Evolutionary conservation across 106 monocot genomes (phyloP), one percentile per base, ranked within the genome.

Genomic region (Dendrobium chrysotoxum): DNA sequence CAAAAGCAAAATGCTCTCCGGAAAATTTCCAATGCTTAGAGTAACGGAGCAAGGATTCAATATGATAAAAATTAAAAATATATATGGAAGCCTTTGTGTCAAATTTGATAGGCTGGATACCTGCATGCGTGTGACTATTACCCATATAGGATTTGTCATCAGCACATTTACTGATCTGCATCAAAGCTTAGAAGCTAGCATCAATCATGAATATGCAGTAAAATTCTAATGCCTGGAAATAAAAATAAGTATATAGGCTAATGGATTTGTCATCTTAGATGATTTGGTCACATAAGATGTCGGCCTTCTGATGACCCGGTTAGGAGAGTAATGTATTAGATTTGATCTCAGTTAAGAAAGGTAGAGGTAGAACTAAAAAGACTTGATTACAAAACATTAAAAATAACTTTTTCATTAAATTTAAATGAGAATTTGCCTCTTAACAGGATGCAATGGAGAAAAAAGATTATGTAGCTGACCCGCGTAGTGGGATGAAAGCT

Each of bases 61-160:
- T 4, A 44, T 53, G n/a, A 28, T 76, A 40, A 53, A 81, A 70
- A 13, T 31, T 35, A 70, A 70, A 31, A 70, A 70, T 35, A 74
- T 23, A 21, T 13, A n/a, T 74, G 41, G n/a, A 42, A 74, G 40
- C 74, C 40, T 74, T 18, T 3, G 20, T 4, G 1, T n/a, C 11
- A 68, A 66, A 42, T 31, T 31, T 17, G 31, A 66, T 40, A 71
- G 38, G 40, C 7, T 61, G 39, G 67, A 70, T 87, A 93, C 98
- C 95, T 99, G 98, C 98, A 99, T 93, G 17, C 98, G 81, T 79
- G 95, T 90, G 61, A 99, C 95, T 79, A 95, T 75, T 9, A 99
- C 95, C 98, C 95, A 99, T 35, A 95, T 99, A 9, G 95, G 98
- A 77, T 99, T 99, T 72, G 98, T 99, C 76, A 99, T 81, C 25